Conservation (phyloP, 139 green algal genomes). For the Prasinococcaceae sp. region DNA sequence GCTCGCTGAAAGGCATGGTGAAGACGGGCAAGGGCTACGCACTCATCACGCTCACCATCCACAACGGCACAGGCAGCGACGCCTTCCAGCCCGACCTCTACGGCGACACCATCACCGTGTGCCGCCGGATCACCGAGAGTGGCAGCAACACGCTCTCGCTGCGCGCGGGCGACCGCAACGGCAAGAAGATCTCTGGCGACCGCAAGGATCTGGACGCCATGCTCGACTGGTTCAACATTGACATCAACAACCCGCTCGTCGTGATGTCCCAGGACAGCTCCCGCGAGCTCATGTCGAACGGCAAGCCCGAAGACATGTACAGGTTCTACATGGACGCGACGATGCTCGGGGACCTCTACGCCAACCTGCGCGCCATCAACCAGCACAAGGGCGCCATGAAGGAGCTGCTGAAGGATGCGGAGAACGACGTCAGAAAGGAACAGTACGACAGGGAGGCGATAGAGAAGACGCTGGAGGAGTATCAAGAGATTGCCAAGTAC, state of each 20-base stretch:
- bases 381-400: not conserved
- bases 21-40: no score
- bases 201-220: constrained; percentile 2
- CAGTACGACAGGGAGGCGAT: no score
- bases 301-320: constrained; percentile 14
- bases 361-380: not conserved
- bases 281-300: constrained; percentile 14
- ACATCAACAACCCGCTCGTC: constrained; percentile 14
- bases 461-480: no score
- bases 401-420: not conserved
- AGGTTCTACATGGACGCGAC: constrained; percentile 24
- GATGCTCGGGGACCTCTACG: constrained; percentile 5
- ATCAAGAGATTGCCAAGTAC: no score
- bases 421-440: not conserved
- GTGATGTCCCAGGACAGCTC: constrained; percentile 21
- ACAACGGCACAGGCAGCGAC: constrained; percentile 18
- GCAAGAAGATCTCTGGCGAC: no score
- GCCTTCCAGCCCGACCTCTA: constrained; percentile 18
- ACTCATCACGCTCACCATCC: constrained; percentile 12
- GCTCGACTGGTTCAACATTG: constrained; percentile 12
- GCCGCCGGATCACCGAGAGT: not conserved
- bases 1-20: no score
- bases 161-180: no score
- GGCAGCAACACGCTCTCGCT: no score
- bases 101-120: constrained; percentile 14